These are phyloP conservation scores for Veloboletus limbatus DNA, from an alignment of 1,284 basidiomycete species.

Conservation along the genomic window DNA sequence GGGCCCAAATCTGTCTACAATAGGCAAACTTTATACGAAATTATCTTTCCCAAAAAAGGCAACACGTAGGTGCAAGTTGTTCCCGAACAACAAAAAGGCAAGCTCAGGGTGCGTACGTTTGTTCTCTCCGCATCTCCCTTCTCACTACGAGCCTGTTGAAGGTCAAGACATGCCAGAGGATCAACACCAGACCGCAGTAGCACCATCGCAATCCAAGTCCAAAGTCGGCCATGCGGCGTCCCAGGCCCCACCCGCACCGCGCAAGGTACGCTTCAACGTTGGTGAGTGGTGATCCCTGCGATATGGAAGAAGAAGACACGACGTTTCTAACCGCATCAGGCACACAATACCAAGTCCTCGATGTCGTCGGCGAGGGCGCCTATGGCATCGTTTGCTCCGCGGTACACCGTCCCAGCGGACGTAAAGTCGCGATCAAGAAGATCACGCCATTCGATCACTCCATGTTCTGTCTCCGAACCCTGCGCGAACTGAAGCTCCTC, in stretches of 20 bases:
- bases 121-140: conserved; percentile 9
- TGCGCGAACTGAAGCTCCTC: conserved; percentile 84
- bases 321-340: conserved; percentile 40
- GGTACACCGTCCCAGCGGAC: conserved; percentile 74
- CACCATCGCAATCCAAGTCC: conserved; percentile 41
- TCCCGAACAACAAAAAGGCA: conserved; percentile 22
- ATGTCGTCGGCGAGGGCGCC: conserved; percentile 87
- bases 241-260: conserved; percentile 64
- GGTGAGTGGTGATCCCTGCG: conserved; percentile 51
- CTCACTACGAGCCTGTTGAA: neutral
- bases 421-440: conserved; percentile 88
- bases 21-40: conserved; percentile 5
- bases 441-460: conserved; percentile 91
- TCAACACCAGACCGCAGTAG: conserved; percentile 13
- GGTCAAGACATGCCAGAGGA: conserved; percentile 26
- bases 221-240: conserved; percentile 63
- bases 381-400: conserved; percentile 90
- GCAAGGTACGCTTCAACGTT: conserved; percentile 91
- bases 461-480: conserved; percentile 85
- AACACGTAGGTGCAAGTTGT: conserved; percentile 15
- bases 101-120: conserved; percentile 5
- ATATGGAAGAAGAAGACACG: neutral
- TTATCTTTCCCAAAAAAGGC: conserved; percentile 7
- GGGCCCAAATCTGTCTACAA: neutral
- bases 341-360: conserved; percentile 83